These are phyloP conservation scores for Gossypium stocksii DNA, from an alignment of 345 rosid species.

Conservation along the genomic window DNA sequence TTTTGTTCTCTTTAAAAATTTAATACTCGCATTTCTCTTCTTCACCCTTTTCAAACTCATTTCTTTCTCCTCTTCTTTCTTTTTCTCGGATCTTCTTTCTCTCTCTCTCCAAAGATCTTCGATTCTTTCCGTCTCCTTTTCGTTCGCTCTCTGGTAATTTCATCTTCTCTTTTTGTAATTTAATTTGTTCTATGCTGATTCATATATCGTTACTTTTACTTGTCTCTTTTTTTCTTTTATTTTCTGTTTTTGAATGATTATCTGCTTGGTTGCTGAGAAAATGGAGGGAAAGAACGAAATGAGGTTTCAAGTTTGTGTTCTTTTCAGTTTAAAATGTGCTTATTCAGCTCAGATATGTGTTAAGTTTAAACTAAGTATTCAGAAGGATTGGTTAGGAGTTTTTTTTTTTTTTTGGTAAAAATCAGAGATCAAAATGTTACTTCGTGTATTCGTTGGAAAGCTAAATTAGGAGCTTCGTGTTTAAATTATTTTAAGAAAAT, in stretches of 20 bases:
- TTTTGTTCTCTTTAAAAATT: background rate
- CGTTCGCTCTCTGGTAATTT: slow-evolving; percentile 25
- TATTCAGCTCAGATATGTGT: background rate
- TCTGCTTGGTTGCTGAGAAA: slow-evolving; percentile 21
- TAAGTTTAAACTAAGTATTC: background rate
- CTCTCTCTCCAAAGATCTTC: slow-evolving; percentile 9
- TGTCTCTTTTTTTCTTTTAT: background rate
- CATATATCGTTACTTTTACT: slow-evolving; percentile 1
- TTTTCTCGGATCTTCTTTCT: background rate
- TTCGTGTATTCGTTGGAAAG: background rate
- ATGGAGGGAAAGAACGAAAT: background rate
- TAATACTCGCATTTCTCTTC: background rate
- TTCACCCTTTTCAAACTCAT: background rate
- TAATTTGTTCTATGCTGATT: background rate
- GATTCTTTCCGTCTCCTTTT: background rate
- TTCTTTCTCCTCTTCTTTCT: slow-evolving; percentile 4
- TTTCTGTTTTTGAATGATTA: background rate
- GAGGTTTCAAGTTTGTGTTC: background rate
- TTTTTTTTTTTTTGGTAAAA: background rate
- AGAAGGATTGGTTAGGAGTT: background rate
- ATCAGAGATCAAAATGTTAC: background rate
- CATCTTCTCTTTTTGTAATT: background rate
- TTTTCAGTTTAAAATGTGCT: background rate
- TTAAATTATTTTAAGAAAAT: background rate
- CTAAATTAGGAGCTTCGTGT: background rate